Conservation (phyloP, 352 stramenopile species). For the Pilasporangium apinafurcum region DNA sequence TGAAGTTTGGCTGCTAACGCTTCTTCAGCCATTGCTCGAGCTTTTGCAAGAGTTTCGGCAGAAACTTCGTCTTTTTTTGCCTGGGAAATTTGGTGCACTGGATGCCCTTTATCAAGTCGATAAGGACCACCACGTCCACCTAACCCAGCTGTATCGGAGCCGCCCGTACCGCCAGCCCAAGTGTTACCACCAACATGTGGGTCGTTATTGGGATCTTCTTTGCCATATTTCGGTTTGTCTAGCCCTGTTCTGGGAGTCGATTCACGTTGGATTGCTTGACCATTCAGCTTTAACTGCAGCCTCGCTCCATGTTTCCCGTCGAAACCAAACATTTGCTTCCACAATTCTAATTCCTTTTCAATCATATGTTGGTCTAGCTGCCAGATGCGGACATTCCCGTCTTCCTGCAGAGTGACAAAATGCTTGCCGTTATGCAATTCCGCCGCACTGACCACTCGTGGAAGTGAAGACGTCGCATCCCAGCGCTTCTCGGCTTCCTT, state of each 20-base stretch:
- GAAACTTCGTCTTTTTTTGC: constrained; percentile 91
- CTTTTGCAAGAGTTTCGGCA: constrained; percentile 64
- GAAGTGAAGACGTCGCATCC: constrained; percentile 8
- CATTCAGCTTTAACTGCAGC: constrained; percentile 51
- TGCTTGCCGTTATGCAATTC: constrained; percentile 26
- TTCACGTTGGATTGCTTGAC: constrained; percentile 18
- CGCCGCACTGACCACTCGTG: constrained; percentile 31
- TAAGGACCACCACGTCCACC: constrained; percentile 94
- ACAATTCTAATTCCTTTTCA: constrained; percentile 37
- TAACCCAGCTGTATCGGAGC: constrained; percentile 90
- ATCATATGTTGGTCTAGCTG: constrained; percentile 46
- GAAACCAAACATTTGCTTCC: constrained; percentile 64
- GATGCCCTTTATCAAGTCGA: constrained; percentile 91
- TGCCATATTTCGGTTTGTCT: constrained; percentile 88
- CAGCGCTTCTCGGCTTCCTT: too few relatives aligned
- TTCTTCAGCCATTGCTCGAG: constrained; percentile 63
- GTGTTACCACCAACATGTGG: constrained; percentile 93
- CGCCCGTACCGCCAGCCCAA: constrained; percentile 91
- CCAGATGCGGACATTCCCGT: constrained; percentile 52
- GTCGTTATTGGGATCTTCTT: constrained; percentile 92
- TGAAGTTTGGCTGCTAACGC: constrained; percentile 60
- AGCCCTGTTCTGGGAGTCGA: constrained; percentile 68
- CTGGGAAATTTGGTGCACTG: constrained; percentile 92
- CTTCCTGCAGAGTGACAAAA: constrained; percentile 45
- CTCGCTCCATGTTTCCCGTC: constrained; percentile 3